Evolutionary conservation across 164 flowering plant species (phyloP), one percentile per base, ranked within the genome.

Genomic region (Chimonanthus praecox): DNA sequence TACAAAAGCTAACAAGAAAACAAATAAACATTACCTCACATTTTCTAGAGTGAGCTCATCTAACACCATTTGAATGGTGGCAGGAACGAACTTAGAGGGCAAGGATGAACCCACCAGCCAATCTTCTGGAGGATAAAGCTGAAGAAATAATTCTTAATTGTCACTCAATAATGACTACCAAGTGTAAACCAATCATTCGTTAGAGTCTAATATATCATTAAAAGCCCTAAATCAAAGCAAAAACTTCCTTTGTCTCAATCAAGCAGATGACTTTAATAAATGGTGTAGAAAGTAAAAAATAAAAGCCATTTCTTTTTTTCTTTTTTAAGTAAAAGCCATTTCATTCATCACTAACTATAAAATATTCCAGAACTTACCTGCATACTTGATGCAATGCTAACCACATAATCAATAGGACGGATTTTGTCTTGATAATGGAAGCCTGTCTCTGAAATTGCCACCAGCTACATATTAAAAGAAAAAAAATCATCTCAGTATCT

Each of bases 401-500:
- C 92, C 71, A 82, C 97, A 87, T 91, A 92, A 80, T 87, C 77
- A 80, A 80, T 85, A 21, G 99, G 93, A 43, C 79, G 86, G 66
- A 73, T 81, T 85, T 95, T 95, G 81, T 92, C 97, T 76, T 87
- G 93, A 86, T 88, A 95, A 79, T 95, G 97, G 77, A 95, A 95
- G 69, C 70, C 81, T 1, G 92, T 91, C 89, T 92, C 92, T 58
- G 87, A 84, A 70, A 91, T 79, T 65, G 99, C 91, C 72, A 90
- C 80, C 72, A 95, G 88, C 99, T 95, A 84, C 83, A 83, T 68
- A 18, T 73, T 16, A 76, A 67, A 74, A 18, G 47, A 78, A 72
- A 60, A 67, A 48, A 78, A n/a, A n/a, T n/a, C n/a, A 68, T 64
- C 58, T 71, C 68, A 78, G 75, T 66, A 70, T 51, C 44, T 48